phyloP scores from a whole-genome alignment of 2,329 filamentous ascomycete species.

The Fusarium dlaminii region DNA sequence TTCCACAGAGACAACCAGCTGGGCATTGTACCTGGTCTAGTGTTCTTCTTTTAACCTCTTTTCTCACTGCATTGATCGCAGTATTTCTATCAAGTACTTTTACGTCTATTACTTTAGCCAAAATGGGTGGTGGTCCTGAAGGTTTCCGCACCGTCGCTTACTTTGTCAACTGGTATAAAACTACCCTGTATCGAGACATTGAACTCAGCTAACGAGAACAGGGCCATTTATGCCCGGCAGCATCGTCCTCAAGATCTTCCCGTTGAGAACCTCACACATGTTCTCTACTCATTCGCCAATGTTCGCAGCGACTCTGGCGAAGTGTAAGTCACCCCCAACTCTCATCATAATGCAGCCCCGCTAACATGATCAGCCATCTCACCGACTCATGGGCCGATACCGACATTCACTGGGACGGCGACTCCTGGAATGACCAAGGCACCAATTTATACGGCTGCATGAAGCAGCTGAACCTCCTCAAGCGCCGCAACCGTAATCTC shows the following conservation, averaged over 20 bases:
- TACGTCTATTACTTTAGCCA: constrained; percentile 3
- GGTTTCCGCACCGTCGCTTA: constrained; percentile 76
- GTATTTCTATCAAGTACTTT: constrained; percentile 17
- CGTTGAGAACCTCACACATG: constrained; percentile 82
- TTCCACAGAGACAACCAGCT: constrained; percentile 10
- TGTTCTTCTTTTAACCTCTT: constrained; percentile 10
- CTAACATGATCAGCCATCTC: constrained; percentile 53
- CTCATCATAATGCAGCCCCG: background rate
- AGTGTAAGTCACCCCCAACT: constrained; percentile 61
- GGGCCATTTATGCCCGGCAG: constrained; percentile 87
- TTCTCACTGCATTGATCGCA: constrained; percentile 7
- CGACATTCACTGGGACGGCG: constrained; percentile 78
- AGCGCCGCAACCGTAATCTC: constrained; percentile 81
- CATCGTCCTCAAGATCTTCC: constrained; percentile 88
- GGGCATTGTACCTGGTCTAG: constrained; percentile 17
- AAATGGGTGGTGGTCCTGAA: constrained; percentile 57
- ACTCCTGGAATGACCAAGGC: constrained; percentile 75
- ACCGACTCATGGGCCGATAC: constrained; percentile 73
- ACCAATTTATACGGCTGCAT: constrained; percentile 88
- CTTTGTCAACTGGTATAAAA: constrained; percentile 72
- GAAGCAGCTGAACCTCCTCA: constrained; percentile 88
- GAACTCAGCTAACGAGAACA: constrained; percentile 28
- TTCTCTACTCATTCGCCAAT: constrained; percentile 93
- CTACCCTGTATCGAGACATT: background rate
- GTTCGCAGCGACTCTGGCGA: constrained; percentile 81